These are phyloP conservation scores for Tricholoma bakamatsutake DNA, from an alignment of 768 basidiomycete species.

Conservation along the genomic window DNA sequence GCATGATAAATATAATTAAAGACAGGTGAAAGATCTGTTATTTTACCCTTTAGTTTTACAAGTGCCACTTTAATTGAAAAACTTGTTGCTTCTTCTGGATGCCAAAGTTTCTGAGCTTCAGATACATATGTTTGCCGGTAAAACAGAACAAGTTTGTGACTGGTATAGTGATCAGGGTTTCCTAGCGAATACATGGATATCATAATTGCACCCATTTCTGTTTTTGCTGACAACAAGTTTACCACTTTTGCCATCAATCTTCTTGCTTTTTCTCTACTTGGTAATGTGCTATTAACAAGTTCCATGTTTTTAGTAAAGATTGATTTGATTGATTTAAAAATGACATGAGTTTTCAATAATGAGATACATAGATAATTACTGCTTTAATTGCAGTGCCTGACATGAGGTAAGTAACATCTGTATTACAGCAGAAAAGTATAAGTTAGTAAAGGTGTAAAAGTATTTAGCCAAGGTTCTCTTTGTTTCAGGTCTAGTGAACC, in stretches of 20 bases:
- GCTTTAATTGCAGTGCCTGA: conserved; percentile 36
- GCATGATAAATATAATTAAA: conserved; percentile 30
- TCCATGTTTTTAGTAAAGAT: conserved; percentile 21
- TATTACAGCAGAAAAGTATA: conserved; percentile 32
- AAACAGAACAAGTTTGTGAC: too few relatives aligned
- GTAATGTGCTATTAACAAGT: conserved; percentile 10
- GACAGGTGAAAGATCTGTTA: conserved; percentile 20
- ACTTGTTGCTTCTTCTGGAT: not conserved
- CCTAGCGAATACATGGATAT: conserved; percentile 20
- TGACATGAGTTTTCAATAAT: conserved; percentile 32
- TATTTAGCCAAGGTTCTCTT: conserved; percentile 32
- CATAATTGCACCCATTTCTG: conserved; percentile 33
- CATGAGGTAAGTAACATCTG: conserved; percentile 31
- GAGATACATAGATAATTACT: conserved; percentile 23
- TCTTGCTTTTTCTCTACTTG: conserved; percentile 15
- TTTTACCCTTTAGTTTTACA: conserved; percentile 8
- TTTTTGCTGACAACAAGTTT: conserved; percentile 20
- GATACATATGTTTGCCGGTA: conserved; percentile 19
- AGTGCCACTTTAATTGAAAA: conserved; percentile 14
- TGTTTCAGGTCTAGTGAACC: conserved; percentile 15
- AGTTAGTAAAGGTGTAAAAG: conserved; percentile 24
- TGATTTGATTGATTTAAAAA: conserved; percentile 26
- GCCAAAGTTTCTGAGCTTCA: conserved; percentile 11
- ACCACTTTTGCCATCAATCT: conserved; percentile 28
- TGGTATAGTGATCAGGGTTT: too few relatives aligned